Evolutionary conservation across 306 rosid species (phyloP), one percentile per base, ranked within the genome.

Genomic region (Dryas drummondii): DNA sequence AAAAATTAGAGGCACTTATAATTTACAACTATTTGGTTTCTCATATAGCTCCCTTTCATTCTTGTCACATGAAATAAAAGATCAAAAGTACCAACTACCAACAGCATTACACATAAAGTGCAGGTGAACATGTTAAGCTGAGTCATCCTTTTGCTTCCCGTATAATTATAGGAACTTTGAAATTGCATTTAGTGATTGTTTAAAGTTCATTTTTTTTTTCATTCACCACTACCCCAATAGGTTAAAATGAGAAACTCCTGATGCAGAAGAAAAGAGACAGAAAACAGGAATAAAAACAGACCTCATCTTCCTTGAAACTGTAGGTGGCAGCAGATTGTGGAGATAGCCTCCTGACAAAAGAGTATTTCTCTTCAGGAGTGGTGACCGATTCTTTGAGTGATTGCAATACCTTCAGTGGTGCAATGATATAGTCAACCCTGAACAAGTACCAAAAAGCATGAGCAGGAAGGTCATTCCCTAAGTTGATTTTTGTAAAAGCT

Each of bases 381-480:
- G 91, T 82, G 56, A 70, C 72, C 1, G 98, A 88, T 70, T 94
- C 96, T 87, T 94, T 91, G 61, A 94, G 98, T 81, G 97, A 91
- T 84, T 91, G 97, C 88, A 94, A 71, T 76, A 94, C 89, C 85
- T 94, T 94, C 78, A 91, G 73, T 6, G 98, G 97, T 62, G 98
- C 98, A 70, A 94, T 89, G 78, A 94, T 90, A 75, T 94, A 94
- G 85, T 94, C 98, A 76, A 94, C 93, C 86, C 98, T 94, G 81
- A 56, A 78, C 61, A 71, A 61, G 76, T n/a, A 54, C 49, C 66
- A 75, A 26, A 47, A 19, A 50, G 69, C 74, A 83, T 56, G 15
- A 78, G 64, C 55, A 44, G 63, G 65, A 71, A 71, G 74, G 12
- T 47, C 75, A 74, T 56, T 45, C 45, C 13, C 7, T 56, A 51